These are phyloP conservation scores for Trichosporon coremiiforme DNA, from an alignment of 1,284 basidiomycete genomes.

Conservation along the genomic window DNA sequence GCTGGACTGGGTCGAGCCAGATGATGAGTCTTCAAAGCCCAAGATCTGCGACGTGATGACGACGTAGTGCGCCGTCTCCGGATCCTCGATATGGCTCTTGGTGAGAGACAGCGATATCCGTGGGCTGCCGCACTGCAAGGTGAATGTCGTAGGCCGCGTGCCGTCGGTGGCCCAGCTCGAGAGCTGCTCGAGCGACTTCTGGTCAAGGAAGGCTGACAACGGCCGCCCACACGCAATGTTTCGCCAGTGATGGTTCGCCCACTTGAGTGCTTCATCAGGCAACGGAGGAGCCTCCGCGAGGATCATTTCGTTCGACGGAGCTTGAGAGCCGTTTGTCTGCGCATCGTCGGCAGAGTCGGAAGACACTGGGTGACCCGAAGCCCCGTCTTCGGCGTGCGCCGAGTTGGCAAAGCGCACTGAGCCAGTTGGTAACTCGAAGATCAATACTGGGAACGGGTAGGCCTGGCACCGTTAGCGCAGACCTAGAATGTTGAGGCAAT, in stretches of 20 bases:
- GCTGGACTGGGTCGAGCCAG: background rate
- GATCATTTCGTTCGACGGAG: background rate
- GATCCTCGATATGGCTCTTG: background rate
- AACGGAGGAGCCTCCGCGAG: background rate
- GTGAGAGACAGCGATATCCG: background rate
- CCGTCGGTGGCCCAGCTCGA: background rate
- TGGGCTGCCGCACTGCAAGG: background rate
- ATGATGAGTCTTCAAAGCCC: background rate
- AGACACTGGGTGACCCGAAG: too few relatives aligned
- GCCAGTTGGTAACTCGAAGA: background rate
- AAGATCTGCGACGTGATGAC: background rate
- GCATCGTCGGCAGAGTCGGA: background rate
- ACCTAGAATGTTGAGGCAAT: background rate
- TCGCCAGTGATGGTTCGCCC: background rate
- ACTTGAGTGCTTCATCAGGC: background rate
- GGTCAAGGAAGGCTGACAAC: background rate
- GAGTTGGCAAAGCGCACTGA: background rate
- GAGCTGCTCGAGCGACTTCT: background rate
- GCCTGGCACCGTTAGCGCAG: background rate
- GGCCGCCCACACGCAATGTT: background rate
- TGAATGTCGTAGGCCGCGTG: background rate
- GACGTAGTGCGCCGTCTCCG: background rate
- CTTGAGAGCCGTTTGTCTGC: background rate
- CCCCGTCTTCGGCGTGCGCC: background rate
- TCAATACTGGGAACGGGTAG: background rate